Evolutionary conservation across 306 rosid genomes (phyloP).

Genomic region (Medicago ruthenica): DNA sequence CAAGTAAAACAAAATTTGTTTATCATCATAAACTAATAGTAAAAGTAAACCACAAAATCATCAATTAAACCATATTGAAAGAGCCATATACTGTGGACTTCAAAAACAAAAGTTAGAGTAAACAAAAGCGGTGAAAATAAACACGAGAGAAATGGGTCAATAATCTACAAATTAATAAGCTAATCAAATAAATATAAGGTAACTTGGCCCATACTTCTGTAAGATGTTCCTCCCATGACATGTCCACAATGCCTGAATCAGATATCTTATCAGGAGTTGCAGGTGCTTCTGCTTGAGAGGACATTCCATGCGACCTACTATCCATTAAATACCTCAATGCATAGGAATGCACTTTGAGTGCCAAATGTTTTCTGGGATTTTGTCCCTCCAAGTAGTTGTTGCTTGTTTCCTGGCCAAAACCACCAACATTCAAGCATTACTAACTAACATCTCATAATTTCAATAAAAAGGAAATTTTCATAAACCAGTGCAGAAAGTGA

Average conservation of each 20-base stretch:
- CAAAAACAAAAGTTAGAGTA: constrained; percentile 26
- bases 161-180: constrained; percentile 33
- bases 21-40: constrained; percentile 15
- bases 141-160: constrained; percentile 21
- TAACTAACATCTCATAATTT: constrained; percentile 29
- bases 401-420: constrained; percentile 66
- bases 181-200: constrained; percentile 39
- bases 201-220: constrained; percentile 71
- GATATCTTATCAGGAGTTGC: constrained; percentile 80
- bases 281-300: constrained; percentile 73
- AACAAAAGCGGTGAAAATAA: constrained; percentile 1
- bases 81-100: constrained; percentile 12
- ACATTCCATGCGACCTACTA: constrained; percentile 56
- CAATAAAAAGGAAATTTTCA: background rate
- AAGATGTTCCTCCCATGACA: constrained; percentile 80
- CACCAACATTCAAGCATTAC: constrained; percentile 42
- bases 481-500: constrained; percentile 8
- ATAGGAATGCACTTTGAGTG: constrained; percentile 63
- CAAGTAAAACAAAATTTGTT: background rate
- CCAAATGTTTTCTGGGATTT: constrained; percentile 42
- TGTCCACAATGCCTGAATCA: constrained; percentile 71
- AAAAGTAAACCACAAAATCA: constrained; percentile 33
- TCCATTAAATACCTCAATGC: constrained; percentile 81
- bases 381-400: constrained; percentile 60
- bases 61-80: constrained; percentile 27